phyloP scores from a whole-genome alignment of 441 rosid species.

The Adansonia madagascariensis region DNA sequence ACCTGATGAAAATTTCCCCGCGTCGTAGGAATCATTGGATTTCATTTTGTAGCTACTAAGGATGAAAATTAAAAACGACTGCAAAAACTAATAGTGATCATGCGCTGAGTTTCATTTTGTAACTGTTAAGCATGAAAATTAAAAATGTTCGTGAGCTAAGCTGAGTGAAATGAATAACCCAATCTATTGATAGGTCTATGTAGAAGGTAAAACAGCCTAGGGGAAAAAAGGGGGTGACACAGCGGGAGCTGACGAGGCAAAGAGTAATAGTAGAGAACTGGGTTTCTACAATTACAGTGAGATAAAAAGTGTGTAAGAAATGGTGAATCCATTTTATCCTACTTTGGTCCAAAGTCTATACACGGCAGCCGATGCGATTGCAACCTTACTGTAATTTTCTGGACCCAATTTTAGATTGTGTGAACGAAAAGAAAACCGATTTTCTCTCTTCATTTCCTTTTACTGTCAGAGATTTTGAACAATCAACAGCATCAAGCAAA shows the following conservation, averaged over 20 bases:
- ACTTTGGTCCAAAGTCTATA: constrained; percentile 1
- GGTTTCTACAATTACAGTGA: constrained; percentile 5
- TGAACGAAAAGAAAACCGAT: constrained; percentile 23
- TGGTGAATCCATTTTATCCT: constrained; percentile 18
- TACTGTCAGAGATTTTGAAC: constrained; percentile 28
- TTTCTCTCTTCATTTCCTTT: constrained; percentile 22
- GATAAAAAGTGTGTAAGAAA: background rate
- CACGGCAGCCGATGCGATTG: constrained; percentile 29
- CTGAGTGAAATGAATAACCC: too few species aligned
- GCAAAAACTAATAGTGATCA: too few species aligned
- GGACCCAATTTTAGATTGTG: constrained; percentile 26
- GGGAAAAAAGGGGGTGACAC: background rate
- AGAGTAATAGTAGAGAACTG: background rate
- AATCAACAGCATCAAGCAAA: constrained; percentile 15
- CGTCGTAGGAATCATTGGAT: too few species aligned
- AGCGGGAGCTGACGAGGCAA: background rate
- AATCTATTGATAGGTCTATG: too few species aligned
- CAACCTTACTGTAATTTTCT: constrained; percentile 16
- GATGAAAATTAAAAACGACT: too few species aligned
- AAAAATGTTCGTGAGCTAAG: too few species aligned
- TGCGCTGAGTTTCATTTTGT: too few species aligned
- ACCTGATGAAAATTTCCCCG: background rate
- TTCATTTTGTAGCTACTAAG: too few species aligned
- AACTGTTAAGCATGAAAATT: too few species aligned
- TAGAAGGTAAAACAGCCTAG: background rate